These are phyloP conservation scores for Trichophyton simii DNA, from an alignment of 2,329 filamentous ascomycete genomes.

Conservation along the genomic window DNA sequence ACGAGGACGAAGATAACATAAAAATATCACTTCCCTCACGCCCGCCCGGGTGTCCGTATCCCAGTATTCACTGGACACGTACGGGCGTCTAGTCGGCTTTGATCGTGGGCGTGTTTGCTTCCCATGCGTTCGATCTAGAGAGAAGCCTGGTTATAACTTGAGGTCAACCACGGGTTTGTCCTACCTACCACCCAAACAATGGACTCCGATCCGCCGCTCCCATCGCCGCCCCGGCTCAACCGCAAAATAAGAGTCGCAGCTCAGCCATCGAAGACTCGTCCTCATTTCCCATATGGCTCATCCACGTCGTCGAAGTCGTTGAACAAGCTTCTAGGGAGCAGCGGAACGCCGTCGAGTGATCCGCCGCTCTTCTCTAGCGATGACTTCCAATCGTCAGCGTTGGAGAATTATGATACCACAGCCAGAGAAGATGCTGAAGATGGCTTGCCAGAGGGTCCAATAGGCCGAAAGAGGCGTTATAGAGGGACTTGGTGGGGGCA, in stretches of 20 bases:
- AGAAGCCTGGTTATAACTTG: not conserved
- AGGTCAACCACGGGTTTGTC: no score
- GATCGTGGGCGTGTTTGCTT: not conserved
- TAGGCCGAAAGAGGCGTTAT: constrained; percentile 27
- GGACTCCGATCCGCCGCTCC: constrained; percentile 29
- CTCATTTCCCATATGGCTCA: constrained; percentile 14
- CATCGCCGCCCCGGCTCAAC: constrained; percentile 17
- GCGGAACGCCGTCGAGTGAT: constrained; percentile 27
- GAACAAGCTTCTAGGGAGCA: not conserved
- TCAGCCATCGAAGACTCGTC: constrained; percentile 7
- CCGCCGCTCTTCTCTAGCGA: constrained; percentile 38
- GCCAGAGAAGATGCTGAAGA: constrained; percentile 14
- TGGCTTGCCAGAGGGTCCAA: constrained; percentile 9
- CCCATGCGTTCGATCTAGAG: not conserved
- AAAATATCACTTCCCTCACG: not conserved
- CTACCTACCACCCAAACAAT: constrained; percentile 14
- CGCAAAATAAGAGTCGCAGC: not conserved
- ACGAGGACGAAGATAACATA: not conserved
- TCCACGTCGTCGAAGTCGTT: constrained; percentile 15
- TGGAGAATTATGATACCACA: constrained; percentile 31
- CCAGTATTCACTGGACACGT: not conserved
- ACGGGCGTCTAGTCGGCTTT: not conserved
- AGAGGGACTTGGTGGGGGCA: constrained; percentile 36
- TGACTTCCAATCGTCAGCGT: constrained; percentile 33
- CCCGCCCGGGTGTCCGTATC: not conserved